A percentile compares a stretch with the other conserved stretches of the same genome.
Evolutionary conservation across 768 basidiomycete genomes (phyloP).

Genomic region (Pulveroboletus frians): DNA sequence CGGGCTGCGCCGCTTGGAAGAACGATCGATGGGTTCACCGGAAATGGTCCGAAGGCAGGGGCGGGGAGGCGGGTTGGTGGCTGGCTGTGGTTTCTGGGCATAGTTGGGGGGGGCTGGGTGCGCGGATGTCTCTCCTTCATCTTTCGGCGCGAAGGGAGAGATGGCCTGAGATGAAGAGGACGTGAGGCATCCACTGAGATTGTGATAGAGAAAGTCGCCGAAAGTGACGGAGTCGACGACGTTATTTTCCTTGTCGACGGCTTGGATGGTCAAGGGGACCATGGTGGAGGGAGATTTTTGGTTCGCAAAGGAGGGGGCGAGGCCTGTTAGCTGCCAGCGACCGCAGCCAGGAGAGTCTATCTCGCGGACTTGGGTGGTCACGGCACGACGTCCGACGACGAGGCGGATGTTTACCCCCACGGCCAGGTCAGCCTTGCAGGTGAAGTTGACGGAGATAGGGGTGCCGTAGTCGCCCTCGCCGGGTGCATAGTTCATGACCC

Average conservation of each 20-base stretch:
- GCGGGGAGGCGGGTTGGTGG: slow-evolving; percentile 11
- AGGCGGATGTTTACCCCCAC: slow-evolving; percentile 58
- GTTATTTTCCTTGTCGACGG: slow-evolving; percentile 46
- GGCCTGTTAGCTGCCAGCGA: slow-evolving; percentile 61
- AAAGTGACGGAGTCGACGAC: slow-evolving; percentile 64
- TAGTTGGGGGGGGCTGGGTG: neutral
- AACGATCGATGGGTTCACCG: slow-evolving; percentile 14
- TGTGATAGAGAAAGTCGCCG: slow-evolving; percentile 66
- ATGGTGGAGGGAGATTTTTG: slow-evolving; percentile 36
- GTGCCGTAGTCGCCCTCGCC: slow-evolving; percentile 58
- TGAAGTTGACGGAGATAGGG: slow-evolving; percentile 55
- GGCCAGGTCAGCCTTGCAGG: slow-evolving; percentile 25
- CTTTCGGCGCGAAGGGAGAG: slow-evolving; percentile 9
- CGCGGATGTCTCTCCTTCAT: neutral
- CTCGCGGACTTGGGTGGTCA: slow-evolving; percentile 61
- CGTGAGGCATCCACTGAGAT: slow-evolving; percentile 33
- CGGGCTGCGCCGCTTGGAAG: slow-evolving; percentile 37
- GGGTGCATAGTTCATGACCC: slow-evolving; percentile 62
- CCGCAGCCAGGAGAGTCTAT: slow-evolving; percentile 43
- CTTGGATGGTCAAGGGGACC: slow-evolving; percentile 57
- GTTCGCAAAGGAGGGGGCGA: slow-evolving; percentile 51
- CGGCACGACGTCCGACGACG: slow-evolving; percentile 63
- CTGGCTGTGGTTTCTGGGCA: neutral
- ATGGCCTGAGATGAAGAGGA: neutral
- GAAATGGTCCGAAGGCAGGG: slow-evolving; percentile 28